A percentile compares a stretch with the other conserved stretches of the same genome.
Evolutionary conservation across 192 early-diverging fungal genomes (phyloP).

Genomic region (Funneliformis geosporum): DNA sequence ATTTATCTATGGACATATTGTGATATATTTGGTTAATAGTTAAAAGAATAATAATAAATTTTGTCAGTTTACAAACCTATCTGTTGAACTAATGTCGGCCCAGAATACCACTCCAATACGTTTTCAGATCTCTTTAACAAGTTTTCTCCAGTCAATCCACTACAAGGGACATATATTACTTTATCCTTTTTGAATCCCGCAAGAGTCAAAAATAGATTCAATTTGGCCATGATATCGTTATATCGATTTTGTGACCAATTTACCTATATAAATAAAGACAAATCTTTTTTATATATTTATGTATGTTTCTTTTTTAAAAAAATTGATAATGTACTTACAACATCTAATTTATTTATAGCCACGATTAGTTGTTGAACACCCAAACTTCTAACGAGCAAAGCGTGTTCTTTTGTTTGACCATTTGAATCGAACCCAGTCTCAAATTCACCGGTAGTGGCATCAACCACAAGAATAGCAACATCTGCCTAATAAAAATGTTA

Average conservation of each 20-base stretch:
- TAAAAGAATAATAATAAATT: neutral
- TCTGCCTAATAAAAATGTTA: conserved; percentile 63
- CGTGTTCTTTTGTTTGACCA: conserved; percentile 97
- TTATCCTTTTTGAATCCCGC: conserved; percentile 79
- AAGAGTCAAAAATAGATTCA: conserved; percentile 70
- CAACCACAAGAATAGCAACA: conserved; percentile 92
- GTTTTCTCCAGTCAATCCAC: conserved; percentile 91
- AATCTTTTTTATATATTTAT: neutral
- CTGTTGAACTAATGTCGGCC: conserved; percentile 73
- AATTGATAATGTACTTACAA: conserved; percentile 48
- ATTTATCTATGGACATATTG: conserved; percentile 58
- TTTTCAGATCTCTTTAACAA: conserved; percentile 54
- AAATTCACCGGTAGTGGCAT: conserved; percentile 86
- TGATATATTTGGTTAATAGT: conserved; percentile 3
- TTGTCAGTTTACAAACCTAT: conserved; percentile 49
- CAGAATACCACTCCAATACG: conserved; percentile 73
- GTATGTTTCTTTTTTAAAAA: neutral
- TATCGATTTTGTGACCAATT: conserved; percentile 82
- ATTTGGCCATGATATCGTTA: conserved; percentile 68
- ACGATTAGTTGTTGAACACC: conserved; percentile 92
- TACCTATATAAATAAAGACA: conserved; percentile 41
- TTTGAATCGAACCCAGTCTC: conserved; percentile 92
- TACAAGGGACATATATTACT: conserved; percentile 85
- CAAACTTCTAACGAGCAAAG: conserved; percentile 84
- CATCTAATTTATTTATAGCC: conserved; percentile 95